Evolutionary conservation across 2,329 filamentous ascomycete species (phyloP), one percentile per base, ranked within the genome.

Genomic region (Proliferodiscus dingleyae): DNA sequence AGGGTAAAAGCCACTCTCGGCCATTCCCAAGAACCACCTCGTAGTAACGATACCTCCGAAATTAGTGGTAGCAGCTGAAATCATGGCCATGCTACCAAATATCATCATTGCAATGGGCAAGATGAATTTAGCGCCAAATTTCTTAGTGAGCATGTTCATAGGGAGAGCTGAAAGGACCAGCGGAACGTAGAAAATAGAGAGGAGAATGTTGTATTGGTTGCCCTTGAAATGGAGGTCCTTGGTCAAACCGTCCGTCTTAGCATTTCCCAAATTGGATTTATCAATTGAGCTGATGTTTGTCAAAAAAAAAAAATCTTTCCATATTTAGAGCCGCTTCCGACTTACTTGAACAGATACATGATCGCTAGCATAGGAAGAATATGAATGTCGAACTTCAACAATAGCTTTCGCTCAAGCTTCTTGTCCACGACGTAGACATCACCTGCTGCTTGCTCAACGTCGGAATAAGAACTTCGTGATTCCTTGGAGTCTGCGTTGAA

Each of bases 121-220:
- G 9, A 45, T 29, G 23, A 34, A 38, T 8, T 46, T 47, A 5
- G 81, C 67, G 7, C 78, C 75, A 0, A 77, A 78, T 1, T 33
- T 37, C 26, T 49, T 48, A 13, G 42, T 41, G 24, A 46, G 37
- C 39, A 47, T 30, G 22, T 43, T 51, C 38, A 48, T 41, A 3
- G 36, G 43, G 9, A 33, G 24, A 1, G 77, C 79, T 32, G 77
- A 78, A 19, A 83, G 60, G 30, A 83, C 79, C 54, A 80, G 82
- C 0, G 79, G 80, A 7, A 83, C 66, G 60, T 78, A 83, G 66
- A 83, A 83, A 47, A 83, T 75, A 36, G 69, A 72, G 13, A 83
- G 62, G 34, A 82, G 68, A 24, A 74, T 70, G 58, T 81, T 82
- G 65, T 83, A 81, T 59, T 80, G 69, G 54, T 73, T 68, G 0